phyloP scores from a whole-genome alignment of 169 alveolate species.

The Eimeria maxima region DNA sequence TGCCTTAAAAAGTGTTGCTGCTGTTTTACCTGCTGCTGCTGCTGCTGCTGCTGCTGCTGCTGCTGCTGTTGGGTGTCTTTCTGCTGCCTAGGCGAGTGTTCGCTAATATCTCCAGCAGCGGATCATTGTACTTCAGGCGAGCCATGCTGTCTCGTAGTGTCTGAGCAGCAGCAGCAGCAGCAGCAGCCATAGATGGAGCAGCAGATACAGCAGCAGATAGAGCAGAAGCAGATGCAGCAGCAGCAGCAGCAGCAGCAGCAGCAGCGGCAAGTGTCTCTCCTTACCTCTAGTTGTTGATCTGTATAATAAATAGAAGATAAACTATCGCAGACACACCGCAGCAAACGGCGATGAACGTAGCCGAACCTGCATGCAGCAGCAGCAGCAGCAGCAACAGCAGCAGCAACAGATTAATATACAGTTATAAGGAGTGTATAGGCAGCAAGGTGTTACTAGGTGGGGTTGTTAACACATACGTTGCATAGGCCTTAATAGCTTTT shows the following conservation, averaged over 20 bases:
- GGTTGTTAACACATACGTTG: not conserved
- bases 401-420: not conserved
- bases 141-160: conserved; percentile 28
- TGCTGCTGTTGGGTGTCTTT: conserved; percentile 2
- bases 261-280: not conserved
- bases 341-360: conserved; percentile 26
- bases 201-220: conserved; percentile 29
- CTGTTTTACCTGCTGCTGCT: conserved; percentile 11
- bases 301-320: not conserved
- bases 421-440: not conserved
- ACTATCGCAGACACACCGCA: conserved; percentile 27
- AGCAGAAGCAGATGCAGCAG: not conserved
- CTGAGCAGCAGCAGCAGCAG: conserved; percentile 22
- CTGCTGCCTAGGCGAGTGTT: conserved; percentile 22
- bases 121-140: conserved; percentile 47
- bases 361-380: conserved; percentile 35
- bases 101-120: conserved; percentile 15
- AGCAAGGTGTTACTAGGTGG: not conserved
- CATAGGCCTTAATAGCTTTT: conserved; percentile 19
- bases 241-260: not conserved
- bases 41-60: conserved; percentile 60
- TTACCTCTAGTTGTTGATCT: conserved; percentile 23
- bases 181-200: conserved; percentile 9
- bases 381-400: conserved; percentile 41
- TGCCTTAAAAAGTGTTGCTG: no score